A percentile compares a stretch with the other conserved stretches of the same genome.
These are phyloP conservation scores for Nemania bipapillata DNA, from an alignment of 2,329 filamentous ascomycete species.

Conservation along the genomic window DNA sequence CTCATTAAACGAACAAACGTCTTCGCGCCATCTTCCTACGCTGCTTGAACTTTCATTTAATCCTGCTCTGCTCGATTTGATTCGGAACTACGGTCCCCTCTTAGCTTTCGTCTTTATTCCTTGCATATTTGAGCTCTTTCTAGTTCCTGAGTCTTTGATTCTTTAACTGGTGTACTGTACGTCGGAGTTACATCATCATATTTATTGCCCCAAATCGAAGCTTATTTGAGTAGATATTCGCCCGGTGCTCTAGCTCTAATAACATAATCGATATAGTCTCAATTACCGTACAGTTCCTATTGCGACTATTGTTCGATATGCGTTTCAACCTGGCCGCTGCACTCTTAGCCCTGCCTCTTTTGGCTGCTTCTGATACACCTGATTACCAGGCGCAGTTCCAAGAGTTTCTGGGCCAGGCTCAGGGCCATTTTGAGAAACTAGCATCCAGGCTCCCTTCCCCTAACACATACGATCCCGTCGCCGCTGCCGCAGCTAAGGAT, in stretches of 20 bases:
- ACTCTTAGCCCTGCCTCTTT: conserved; percentile 66
- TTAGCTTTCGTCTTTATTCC: not conserved
- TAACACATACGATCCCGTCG: conserved; percentile 55
- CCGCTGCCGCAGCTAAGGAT: conserved; percentile 63
- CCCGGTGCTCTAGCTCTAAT: conserved; percentile 30
- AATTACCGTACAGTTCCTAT: conserved; percentile 1
- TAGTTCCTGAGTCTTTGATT: conserved; percentile 4
- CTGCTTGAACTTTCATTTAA: not conserved
- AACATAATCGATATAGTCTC: conserved; percentile 27
- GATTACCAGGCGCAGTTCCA: conserved; percentile 73
- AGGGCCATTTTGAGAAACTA: conserved; percentile 64
- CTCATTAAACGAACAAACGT: conserved; percentile 26
- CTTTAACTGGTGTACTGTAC: conserved; percentile 26
- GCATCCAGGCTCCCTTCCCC: conserved; percentile 64
- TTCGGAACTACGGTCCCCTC: not conserved
- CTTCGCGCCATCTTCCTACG: conserved; percentile 7
- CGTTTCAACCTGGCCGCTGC: conserved; percentile 65
- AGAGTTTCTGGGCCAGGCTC: conserved; percentile 70
- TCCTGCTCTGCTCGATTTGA: conserved; percentile 1
- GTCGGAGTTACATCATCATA: conserved; percentile 48
- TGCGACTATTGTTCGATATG: conserved; percentile 58
- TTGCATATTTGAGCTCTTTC: not conserved
- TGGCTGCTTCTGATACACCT: conserved; percentile 65
- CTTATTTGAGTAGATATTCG: conserved; percentile 19
- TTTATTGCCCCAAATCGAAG: conserved; percentile 14